A percentile compares a stretch with the other conserved stretches of the same genome.
These are phyloP conservation scores for Ceratobasidium sp. DNA, from an alignment of 1,284 basidiomycete genomes.

Conservation along the genomic window DNA sequence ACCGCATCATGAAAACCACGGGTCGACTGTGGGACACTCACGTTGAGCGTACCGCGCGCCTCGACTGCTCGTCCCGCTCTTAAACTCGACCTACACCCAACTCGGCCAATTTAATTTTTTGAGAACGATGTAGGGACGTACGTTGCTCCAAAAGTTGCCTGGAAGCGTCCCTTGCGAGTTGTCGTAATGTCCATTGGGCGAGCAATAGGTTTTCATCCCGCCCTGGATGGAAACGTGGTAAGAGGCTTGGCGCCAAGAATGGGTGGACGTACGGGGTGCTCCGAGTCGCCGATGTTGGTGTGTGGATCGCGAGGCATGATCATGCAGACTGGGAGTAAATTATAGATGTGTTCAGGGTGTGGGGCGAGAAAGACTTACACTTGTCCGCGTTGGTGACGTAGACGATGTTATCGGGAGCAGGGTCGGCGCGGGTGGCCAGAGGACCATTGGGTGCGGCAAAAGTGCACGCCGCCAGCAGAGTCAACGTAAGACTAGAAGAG, in stretches of 20 bases:
- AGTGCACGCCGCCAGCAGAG: neutral
- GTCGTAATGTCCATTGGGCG: slow-evolving; percentile 37
- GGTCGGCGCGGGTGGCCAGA: slow-evolving; percentile 1
- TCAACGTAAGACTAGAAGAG: neutral
- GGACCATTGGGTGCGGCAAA: slow-evolving; percentile 11
- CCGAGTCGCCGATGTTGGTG: slow-evolving; percentile 48
- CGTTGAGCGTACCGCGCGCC: slow-evolving; percentile 31
- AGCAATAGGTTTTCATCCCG: slow-evolving; percentile 49
- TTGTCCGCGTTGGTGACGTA: slow-evolving; percentile 33
- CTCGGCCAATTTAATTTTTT: neutral
- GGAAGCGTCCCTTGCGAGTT: slow-evolving; percentile 45
- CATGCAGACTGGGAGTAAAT: slow-evolving; percentile 23
- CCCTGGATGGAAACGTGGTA: slow-evolving; percentile 16
- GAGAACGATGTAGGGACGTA: neutral
- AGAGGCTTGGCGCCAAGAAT: neutral
- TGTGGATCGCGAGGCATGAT: slow-evolving; percentile 44
- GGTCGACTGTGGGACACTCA: neutral
- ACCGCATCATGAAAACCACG: neutral
- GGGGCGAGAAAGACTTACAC: slow-evolving; percentile 5
- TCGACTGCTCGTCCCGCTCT: slow-evolving; percentile 43
- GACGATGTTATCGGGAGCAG: slow-evolving; percentile 23
- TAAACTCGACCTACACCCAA: slow-evolving; percentile 14
- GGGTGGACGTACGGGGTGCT: slow-evolving; percentile 30
- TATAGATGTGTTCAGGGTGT: neutral
- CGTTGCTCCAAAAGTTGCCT: slow-evolving; percentile 48